A percentile compares a stretch with the other conserved stretches of the same genome.
Evolutionary conservation across 768 basidiomycete genomes (phyloP).

Genomic region (Termitomyces eurrhizus): DNA sequence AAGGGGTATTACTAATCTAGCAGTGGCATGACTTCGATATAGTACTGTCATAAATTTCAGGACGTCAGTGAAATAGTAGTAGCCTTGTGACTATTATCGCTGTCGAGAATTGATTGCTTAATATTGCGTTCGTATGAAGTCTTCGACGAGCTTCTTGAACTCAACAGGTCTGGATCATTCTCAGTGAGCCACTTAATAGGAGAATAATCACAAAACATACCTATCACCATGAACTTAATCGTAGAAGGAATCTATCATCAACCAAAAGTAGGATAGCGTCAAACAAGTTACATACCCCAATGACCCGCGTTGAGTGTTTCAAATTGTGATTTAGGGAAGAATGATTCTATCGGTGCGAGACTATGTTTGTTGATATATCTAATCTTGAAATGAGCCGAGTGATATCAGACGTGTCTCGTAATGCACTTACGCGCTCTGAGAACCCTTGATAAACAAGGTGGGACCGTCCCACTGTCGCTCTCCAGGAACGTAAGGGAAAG

Average conservation of each 20-base stretch:
- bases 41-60: neutral
- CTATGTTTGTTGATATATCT: constrained; percentile 78
- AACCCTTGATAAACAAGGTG: constrained; percentile 72
- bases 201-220: constrained; percentile 16
- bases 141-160: constrained; percentile 34
- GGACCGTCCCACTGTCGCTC: constrained; percentile 47
- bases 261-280: neutral
- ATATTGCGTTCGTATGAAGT: constrained; percentile 16
- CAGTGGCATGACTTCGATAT: neutral
- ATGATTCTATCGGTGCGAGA: constrained; percentile 49
- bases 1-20: neutral
- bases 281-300: constrained; percentile 57
- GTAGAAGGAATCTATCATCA: neutral
- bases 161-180: constrained; percentile 34
- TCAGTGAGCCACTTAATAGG: neutral
- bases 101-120: neutral
- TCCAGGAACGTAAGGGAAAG: constrained; percentile 67
- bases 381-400: neutral
- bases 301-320: constrained; percentile 68
- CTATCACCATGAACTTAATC: constrained; percentile 69
- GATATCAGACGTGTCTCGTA: neutral
- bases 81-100: neutral
- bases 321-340: constrained; percentile 69
- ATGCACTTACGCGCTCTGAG: constrained; percentile 57
- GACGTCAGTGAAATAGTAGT: neutral